phyloP scores from a whole-genome alignment of 2,329 filamentous ascomycete species.

The Botrytis cinerea region DNA sequence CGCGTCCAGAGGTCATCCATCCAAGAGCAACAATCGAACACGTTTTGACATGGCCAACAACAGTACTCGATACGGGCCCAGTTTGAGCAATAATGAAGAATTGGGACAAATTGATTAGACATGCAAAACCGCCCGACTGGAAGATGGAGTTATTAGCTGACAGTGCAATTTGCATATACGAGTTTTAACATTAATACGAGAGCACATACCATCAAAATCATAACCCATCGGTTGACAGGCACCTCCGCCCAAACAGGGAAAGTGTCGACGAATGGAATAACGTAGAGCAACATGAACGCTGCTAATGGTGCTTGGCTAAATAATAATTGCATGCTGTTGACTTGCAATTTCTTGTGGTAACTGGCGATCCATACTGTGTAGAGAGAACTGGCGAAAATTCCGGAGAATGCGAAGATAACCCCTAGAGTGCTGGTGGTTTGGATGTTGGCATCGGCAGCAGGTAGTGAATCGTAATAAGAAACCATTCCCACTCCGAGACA shows the following conservation, averaged over 20 bases:
- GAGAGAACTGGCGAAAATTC: constrained; percentile 64
- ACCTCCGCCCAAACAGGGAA: constrained; percentile 59
- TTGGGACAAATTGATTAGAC: constrained; percentile 65
- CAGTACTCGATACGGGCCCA: constrained; percentile 64
- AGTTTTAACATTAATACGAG: constrained; percentile 9
- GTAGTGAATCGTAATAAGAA: constrained; percentile 67
- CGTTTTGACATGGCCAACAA: constrained; percentile 67
- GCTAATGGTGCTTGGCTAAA: constrained; percentile 68
- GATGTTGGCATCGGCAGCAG: constrained; percentile 48
- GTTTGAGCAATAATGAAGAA: constrained; percentile 64
- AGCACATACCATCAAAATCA: constrained; percentile 58
- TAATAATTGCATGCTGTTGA: constrained; percentile 69
- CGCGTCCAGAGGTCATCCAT: constrained; percentile 58
- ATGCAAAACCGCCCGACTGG: constrained; percentile 63
- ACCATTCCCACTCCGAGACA: constrained; percentile 66
- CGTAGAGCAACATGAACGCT: constrained; percentile 62
- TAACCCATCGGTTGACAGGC: constrained; percentile 53
- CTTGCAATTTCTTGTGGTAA: constrained; percentile 65
- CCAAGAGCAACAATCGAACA: constrained; percentile 65
- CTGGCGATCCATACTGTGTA: constrained; percentile 70
- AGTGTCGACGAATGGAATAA: constrained; percentile 65
- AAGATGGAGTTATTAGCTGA: constrained; percentile 34
- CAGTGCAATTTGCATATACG: constrained; percentile 26
- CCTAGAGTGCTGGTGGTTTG: constrained; percentile 60
- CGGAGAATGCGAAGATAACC: constrained; percentile 63